Evolutionary conservation across 2,329 filamentous ascomycete species (phyloP), one percentile per base, ranked within the genome.

Genomic region (Tolypocladium guangdongense): DNA sequence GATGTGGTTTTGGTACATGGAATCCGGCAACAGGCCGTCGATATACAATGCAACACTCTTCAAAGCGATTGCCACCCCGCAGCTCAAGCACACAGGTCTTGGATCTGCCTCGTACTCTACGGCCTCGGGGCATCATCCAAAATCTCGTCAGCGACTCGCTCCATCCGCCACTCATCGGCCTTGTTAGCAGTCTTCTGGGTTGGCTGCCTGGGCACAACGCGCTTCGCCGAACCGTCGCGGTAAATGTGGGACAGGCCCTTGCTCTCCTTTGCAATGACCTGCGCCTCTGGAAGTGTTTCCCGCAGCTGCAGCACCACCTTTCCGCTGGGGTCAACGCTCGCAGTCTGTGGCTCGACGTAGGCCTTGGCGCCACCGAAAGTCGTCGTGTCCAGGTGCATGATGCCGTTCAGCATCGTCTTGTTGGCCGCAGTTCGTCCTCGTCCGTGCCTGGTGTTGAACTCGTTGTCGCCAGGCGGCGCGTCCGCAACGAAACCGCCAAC

Each of bases 401-500:
- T 66, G 43, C 69, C 69, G 18, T 64, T 57, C 37, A 68, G 60
- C 59, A 64, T 60, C 45, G 56, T 59, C 55, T 57, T 66, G 54
- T 57, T 54, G 38, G 49, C 27, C n/a, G 57, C 54, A 12, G 51
- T 50, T 53, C 57, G 56, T 45, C 50, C 46, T 22, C 58, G 57
- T 6, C 55, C 52, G 43, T 56, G 50, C 52, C 66, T 62, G 27
- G 49, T 39, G 60, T 74, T 75, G 63, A 73, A 76, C 24, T 66
- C 60, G n/a, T 69, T 71, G 56, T 78, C 70, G 37, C 71, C 71
- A 14, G 60, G 50, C 7, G 74, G 72, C 0, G 68, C 65, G 36
- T 74, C 66, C 32, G 70, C 69, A 33, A 83, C 66, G 59, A 83
- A 78, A 54, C 80, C 80, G 54, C 74, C 79, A 37, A 83, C 66